Evolutionary conservation across 305 asterid species (phyloP).

Genomic region (Fraxinus platypoda): DNA sequence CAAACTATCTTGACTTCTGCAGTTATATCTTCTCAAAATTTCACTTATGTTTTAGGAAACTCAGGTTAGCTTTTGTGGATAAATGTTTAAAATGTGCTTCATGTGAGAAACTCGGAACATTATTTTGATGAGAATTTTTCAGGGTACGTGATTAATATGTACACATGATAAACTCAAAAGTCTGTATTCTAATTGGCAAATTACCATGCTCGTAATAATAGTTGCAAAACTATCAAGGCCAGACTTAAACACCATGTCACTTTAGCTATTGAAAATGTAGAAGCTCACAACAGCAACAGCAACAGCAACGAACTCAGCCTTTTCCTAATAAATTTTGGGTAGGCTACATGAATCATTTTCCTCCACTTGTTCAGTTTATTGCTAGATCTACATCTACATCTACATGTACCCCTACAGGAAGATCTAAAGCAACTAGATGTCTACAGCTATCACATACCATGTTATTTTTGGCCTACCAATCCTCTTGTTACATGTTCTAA

Average conservation of each 20-base stretch:
- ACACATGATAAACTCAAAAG: not conserved
- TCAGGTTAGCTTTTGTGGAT: not conserved
- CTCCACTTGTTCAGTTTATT: not conserved
- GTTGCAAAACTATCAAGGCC: not conserved
- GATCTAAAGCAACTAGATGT: not conserved
- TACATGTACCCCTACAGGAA: not conserved
- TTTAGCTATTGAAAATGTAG: not conserved
- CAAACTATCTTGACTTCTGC: conserved; percentile 4
- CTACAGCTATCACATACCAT: not conserved
- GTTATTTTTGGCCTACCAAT: not conserved
- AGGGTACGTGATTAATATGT: not conserved
- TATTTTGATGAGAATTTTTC: not conserved
- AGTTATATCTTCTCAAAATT: not conserved
- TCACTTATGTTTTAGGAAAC: not conserved
- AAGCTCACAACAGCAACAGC: not conserved
- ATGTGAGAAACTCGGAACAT: not conserved
- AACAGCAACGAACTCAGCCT: not conserved
- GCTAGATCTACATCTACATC: not conserved
- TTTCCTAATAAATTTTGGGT: not conserved
- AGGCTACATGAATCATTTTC: not conserved
- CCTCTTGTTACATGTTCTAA: not conserved
- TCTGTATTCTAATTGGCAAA: not conserved
- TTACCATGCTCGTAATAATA: not conserved
- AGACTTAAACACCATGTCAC: not conserved
- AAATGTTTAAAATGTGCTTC: not conserved